Conservation (phyloP, 2,329 filamentous ascomycete genomes). For the Geosmithia morbida region DNA sequence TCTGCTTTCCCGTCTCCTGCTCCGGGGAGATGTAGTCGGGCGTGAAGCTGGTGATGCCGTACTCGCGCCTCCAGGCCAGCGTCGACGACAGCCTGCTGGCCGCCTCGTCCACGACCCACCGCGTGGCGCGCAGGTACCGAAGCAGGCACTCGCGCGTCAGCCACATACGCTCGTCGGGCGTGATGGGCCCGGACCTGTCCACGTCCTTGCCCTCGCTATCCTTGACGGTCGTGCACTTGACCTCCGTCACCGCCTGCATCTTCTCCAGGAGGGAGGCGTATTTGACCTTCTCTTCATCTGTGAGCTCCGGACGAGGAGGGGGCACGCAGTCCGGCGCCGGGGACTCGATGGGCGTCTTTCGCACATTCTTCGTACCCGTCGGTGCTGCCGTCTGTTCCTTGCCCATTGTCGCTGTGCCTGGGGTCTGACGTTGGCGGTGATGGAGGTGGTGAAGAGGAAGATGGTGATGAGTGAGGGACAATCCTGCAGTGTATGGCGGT, state of each 20-base stretch:
- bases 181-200: slow-evolving; percentile 48
- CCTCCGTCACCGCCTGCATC: slow-evolving; percentile 55
- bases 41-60: slow-evolving; percentile 66
- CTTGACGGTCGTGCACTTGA: slow-evolving; percentile 26
- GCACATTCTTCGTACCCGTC: slow-evolving; percentile 5
- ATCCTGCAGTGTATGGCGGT: too few relatives aligned
- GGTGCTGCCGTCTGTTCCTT: background rate
- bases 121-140: slow-evolving; percentile 84
- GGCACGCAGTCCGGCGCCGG: slow-evolving; percentile 46
- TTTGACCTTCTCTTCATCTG: slow-evolving; percentile 64
- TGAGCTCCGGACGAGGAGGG: slow-evolving; percentile 43
- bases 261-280: slow-evolving; percentile 63
- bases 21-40: slow-evolving; percentile 82
- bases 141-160: slow-evolving; percentile 84
- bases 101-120: slow-evolving; percentile 69
- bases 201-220: slow-evolving; percentile 25
- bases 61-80: slow-evolving; percentile 79
- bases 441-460: background rate
- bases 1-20: slow-evolving; percentile 93
- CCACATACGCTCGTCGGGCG: slow-evolving; percentile 74
- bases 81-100: slow-evolving; percentile 69
- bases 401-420: background rate
- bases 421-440: background rate
- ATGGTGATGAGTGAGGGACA: too few relatives aligned
- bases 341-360: slow-evolving; percentile 41